Conservation (phyloP, 1,139 yeast genomes). For the Groenewaldozyma auringiensis region DNA sequence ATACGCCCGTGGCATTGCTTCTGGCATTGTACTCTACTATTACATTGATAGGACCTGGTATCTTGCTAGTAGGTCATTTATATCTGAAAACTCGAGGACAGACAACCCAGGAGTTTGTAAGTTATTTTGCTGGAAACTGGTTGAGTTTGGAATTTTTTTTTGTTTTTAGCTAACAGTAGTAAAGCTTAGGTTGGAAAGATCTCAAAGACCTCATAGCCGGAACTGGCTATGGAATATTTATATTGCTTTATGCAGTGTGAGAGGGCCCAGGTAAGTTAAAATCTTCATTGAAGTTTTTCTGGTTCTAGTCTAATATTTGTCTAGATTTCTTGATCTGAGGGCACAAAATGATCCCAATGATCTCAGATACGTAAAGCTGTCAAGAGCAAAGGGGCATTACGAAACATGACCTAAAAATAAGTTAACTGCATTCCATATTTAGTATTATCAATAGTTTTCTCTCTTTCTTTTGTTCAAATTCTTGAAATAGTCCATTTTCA, state of each 20-base stretch:
- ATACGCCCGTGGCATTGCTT: background rate
- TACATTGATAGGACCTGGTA: background rate
- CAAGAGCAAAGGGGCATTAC: background rate
- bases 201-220: background rate
- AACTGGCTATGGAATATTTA: background rate
- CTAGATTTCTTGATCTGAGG: background rate
- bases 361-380: background rate
- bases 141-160: background rate
- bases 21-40: constrained; percentile 1
- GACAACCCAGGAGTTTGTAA: constrained; percentile 2
- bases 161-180: background rate
- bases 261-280: background rate
- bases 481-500: no score
- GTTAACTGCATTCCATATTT: no score
- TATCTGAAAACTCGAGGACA: background rate
- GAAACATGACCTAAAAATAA: background rate
- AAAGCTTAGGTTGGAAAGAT: background rate
- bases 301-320: no score
- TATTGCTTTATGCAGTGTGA: background rate
- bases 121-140: background rate
- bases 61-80: background rate
- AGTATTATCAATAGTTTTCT: no score
- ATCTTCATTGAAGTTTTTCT: no score
- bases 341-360: background rate
- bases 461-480: no score